These are phyloP conservation scores for Fragilaria radians DNA, from an alignment of 108 stramenopile species.

Conservation along the genomic window DNA sequence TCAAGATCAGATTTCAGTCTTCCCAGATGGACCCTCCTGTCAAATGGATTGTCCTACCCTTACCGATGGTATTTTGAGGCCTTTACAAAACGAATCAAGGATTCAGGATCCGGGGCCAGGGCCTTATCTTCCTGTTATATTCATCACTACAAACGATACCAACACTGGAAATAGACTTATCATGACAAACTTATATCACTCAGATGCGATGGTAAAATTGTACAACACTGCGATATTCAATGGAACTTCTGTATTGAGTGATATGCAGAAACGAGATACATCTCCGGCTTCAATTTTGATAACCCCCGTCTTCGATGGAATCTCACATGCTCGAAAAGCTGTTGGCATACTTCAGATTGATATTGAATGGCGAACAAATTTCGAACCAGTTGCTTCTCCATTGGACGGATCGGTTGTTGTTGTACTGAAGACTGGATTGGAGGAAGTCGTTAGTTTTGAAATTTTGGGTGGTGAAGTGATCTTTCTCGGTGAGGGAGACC, in stretches of 20 bases:
- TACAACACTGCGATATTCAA: background rate
- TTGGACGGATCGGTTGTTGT: background rate
- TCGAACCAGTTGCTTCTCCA: background rate
- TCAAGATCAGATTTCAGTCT: background rate
- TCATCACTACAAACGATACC: background rate
- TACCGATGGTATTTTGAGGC: conserved; percentile 1
- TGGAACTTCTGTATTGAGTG: background rate
- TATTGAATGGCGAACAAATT: background rate
- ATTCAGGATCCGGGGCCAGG: conserved; percentile 2
- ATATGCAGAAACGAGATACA: conserved; percentile 2
- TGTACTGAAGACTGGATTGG: conserved; percentile 7
- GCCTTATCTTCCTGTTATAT: background rate
- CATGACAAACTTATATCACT: background rate
- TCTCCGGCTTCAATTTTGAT: background rate
- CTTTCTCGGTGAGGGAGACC: conserved; percentile 40
- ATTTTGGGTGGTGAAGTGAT: conserved; percentile 25
- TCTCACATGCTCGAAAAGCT: background rate
- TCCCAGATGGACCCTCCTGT: background rate
- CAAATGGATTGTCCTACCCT: background rate
- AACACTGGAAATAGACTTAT: background rate
- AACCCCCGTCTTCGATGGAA: conserved; percentile 3
- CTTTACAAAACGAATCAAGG: background rate
- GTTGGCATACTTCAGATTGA: conserved; percentile 1
- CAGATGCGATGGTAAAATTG: too few relatives aligned
- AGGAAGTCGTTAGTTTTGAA: conserved; percentile 31